Base-by-base conservation (phyloP, 139 green algal species). In the Haematococcus lacustris region DNA sequence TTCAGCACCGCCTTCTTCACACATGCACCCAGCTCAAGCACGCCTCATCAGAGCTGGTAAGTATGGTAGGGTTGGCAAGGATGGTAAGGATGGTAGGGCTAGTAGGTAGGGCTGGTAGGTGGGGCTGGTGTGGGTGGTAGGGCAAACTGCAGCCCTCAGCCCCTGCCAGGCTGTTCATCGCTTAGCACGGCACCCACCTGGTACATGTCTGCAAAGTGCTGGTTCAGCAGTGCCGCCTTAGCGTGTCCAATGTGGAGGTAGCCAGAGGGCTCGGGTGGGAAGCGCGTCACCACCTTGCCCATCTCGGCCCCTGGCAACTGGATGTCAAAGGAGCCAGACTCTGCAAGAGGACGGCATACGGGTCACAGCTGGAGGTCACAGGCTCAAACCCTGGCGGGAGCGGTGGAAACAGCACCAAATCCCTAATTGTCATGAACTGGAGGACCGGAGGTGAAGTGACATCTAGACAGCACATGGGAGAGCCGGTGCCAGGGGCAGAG, bases 221-320 rank as follows among this genome's bases (percentile, higher is more conserved):
- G 80, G 81, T 98, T 98, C 3, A 98, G 80, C 51, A 97, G 78
- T 2, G 90, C 86, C 6, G 86, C 86, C 82, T 99, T 99, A 75
- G 94, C 96, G 72, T 99, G 96, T 0, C 96, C 96, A 51, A 97
- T 94, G 86, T 96, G 91, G 72, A 96, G 77, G 79, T 92, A 95
- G 66, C 91, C 91, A 21, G 83, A 94, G 57, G 96, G 96, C 83
- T 99, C 96, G 0, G 96, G 96, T 0, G 96, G 96, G 76, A 99
- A 99, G 32, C 96, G 88, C 1, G 95, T 99, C 35, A 96, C 88
- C 53, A 99, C 96, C 71, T 94, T 89, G 73, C 95, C 95, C 61
- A 86, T 72, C 47, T 80, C 81, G 0, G 91, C 94, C 34, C 80
- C 81, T 1, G 85, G 79, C 34, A 99, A 84, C 1, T 88, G 86